Percentiles rank a stretch among this genome's conserved stretches.
Conservation (phyloP, 2,329 filamentous ascomycete species). For the Fusarium pininemorale region DNA sequence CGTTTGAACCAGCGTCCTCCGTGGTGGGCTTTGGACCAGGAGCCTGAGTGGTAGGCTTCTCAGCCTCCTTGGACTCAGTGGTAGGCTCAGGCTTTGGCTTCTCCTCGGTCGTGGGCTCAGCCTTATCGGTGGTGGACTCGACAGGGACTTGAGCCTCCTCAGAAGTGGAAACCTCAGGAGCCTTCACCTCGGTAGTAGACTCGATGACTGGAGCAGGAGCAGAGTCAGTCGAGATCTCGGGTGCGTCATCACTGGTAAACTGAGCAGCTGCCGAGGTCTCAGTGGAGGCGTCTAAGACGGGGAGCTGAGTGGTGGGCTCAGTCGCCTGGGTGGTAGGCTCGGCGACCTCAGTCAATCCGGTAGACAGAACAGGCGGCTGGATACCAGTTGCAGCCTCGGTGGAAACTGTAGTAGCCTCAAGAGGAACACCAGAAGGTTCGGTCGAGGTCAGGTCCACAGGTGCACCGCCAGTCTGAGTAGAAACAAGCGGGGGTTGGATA, state of each 20-base stretch:
- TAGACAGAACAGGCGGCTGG: neutral
- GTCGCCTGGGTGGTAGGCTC: neutral
- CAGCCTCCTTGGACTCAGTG: neutral
- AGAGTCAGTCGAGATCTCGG: neutral
- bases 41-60: neutral
- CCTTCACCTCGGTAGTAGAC: neutral
- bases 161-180: neutral
- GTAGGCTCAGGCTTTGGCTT: neutral
- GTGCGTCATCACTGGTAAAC: neutral
- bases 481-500: neutral
- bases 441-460: too few relatives aligned
- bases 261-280: neutral
- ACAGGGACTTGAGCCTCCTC: neutral
- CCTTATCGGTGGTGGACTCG: neutral
- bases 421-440: too few relatives aligned
- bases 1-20: neutral
- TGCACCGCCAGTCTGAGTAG: neutral
- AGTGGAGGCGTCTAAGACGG: neutral
- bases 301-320: neutral
- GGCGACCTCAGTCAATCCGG: neutral
- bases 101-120: neutral
- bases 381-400: neutral
- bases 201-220: neutral
- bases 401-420: too few relatives aligned
- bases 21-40: neutral